Evolutionary conservation across 2,329 filamentous ascomycete species (phyloP), one percentile per base, ranked within the genome.

Genomic region (Macrophomina pseudophaseolina): DNA sequence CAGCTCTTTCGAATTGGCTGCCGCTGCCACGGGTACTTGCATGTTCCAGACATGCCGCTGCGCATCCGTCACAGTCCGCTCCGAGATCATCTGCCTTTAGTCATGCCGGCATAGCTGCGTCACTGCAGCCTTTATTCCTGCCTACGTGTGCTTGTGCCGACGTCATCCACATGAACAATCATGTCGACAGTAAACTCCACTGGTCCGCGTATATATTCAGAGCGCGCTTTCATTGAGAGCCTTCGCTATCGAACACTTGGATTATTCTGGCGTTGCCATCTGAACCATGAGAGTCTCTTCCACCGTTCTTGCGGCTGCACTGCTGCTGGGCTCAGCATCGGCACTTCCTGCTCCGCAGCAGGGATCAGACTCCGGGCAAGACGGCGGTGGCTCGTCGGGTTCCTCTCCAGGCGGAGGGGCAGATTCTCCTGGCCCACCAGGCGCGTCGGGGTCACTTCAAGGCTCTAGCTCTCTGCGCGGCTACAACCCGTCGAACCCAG

Each of bases 361-460:
- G 2, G 2, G 33, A 14, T 59, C 35, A 8, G 48, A 35, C 23
- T 11, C 56, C 18, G 44, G 33, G 16, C 44, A 49, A 8, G 8
- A 32, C 58, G 8, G 58, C n/a, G 18, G 58, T 16, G 33, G 67
- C 67, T 48, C 65, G 64, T 56, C 67, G 66, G 35, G 40, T 58
- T 64, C 18, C 4, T 14, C 32, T 14, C 32, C 14, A 48, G 46
- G 35, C 32, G 42, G 14, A 18, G 48, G 53, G 12, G 67, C 65
- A 11, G 69, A 69, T 35, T 70, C 72, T 6, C 63, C 66, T 23
- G 76, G 73, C 16, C 77, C 78, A 12, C 68, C 74, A 28, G 77
- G 73, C 33, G 72, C 74, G 42, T 76, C 73, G 33, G 79, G 79
- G n/a, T 74, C 71, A 2, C 71, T 79, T 7, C 73, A 78, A 42